Evolutionary conservation across 305 asterid genomes (phyloP), one percentile per base, ranked within the genome.

Genomic region (Petunia hybrid): DNA sequence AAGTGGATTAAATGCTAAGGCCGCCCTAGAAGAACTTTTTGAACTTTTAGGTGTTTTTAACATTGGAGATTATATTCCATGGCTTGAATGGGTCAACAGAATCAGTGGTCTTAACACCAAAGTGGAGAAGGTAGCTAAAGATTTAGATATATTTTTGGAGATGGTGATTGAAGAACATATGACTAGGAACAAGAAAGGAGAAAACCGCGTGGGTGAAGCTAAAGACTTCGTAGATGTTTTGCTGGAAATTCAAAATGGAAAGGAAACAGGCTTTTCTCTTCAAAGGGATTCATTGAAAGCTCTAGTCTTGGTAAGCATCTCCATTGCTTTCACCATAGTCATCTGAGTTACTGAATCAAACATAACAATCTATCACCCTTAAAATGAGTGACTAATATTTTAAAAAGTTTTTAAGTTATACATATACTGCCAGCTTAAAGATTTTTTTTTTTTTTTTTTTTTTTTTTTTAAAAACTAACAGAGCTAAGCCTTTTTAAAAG

Each of bases 281-380:
- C 31, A 80, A 69, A 68, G 45, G 45, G 55, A 78, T 41, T 60
- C 80, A 3, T 1, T 81, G 8, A 83, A 83, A 1, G 7, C 38
- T 61, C 40, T 81, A n/a, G 13, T 43, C 2, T 84, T 0, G 87
- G 80, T 4, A 75, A 81, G 13, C 81, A 38, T 74, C 60, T 80
- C 38, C 82, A 82, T 1, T 84, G 84, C 78, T 66, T 76, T 48
- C 60, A 6, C n/a, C 8, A 80, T 82, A 83, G 36, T 83, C 40
- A 80, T 16, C 57, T 14, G 7, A 4, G 4, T 74, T 13, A 83
- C 64, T 57, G 81, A 81, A 22, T 22, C 31, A 22, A 22, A 22
- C 31, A 22, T 22, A 0, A 22, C 31, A 22, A 22, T 22, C 31
- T 22, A 22, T 22, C 31, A 22, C 31, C 31, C 31, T 22, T 22